Percentiles rank a stretch among this genome's conserved stretches.
phyloP scores from a whole-genome alignment of 352 stramenopile genomes.

The Stramenopiles sp. region DNA sequence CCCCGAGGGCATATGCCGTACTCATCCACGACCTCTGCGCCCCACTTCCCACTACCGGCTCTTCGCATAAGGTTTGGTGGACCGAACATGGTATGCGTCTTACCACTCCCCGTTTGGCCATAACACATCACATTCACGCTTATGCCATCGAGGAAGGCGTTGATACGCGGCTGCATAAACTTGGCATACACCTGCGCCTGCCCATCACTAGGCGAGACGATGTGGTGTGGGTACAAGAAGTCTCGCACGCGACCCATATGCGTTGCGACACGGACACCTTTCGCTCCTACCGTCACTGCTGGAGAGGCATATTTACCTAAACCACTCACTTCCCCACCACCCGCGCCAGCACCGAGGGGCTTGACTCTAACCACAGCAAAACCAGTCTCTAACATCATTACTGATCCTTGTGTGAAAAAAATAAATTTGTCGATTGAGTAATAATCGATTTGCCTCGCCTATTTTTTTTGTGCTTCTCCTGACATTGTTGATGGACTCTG shows the following conservation, averaged over 20 bases:
- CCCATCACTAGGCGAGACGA: background rate
- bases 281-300: background rate
- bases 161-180: background rate
- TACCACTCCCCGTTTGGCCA: background rate
- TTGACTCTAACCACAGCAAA: background rate
- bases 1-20: background rate
- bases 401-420: too few species aligned
- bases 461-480: too few species aligned
- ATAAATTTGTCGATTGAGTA: too few species aligned
- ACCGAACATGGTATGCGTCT: background rate
- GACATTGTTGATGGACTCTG: too few species aligned
- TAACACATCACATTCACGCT: background rate
- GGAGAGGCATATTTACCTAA: background rate
- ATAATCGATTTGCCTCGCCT: too few species aligned
- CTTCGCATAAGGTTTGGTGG: background rate
- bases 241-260: background rate
- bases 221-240: background rate
- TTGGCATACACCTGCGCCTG: background rate
- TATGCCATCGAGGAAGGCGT: background rate
- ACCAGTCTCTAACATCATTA: too few species aligned
- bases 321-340: background rate
- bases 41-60: background rate
- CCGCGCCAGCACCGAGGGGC: background rate
- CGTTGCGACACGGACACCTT: background rate
- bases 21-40: background rate